Evolutionary conservation across 345 rosid genomes (phyloP), one percentile per base, ranked within the genome.

Genomic region (Combretum micranthum): DNA sequence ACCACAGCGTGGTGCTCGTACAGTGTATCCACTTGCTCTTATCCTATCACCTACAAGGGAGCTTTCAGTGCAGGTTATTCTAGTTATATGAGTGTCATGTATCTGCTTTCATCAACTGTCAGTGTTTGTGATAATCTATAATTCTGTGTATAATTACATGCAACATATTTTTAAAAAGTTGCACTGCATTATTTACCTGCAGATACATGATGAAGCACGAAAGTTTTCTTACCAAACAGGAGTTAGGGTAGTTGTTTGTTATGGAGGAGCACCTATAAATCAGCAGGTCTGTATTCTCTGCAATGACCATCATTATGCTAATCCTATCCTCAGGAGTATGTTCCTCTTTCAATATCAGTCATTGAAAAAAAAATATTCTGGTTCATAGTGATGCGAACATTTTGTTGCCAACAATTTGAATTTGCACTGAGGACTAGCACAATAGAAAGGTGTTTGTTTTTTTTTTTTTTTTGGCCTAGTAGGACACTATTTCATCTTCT

Each of bases 1-100:
- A 60, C 97, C 93, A 0, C 56, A 66, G 10, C 97, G 87, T 58
- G 91, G 94, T 17, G 88, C 86, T 17, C 76, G 96, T 4, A 89
- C 91, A 2, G 99, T 77, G 2, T 93, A 77, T 59, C 97, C 99
- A 1, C 82, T 86, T 23, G 97, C 99, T 55, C 95, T 93, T 59
- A 93, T 93, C 67, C 96, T 93, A 13, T 87, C 99, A 58, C 99
- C 99, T 15, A 93, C 99, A 0, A 83, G 99, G 71, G 99, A 93
- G 72, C 91, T 93, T 21, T 91, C 99, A 18, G 70, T 79, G 76
- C 99, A 93, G 81, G 99, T 93, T 64, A 19, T 77, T 63, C 43
- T 56, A 19, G 23, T 42, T 63, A 15, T 62, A 37, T 25, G 32
- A 3, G 6, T 25, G 47, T 61, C 12, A 25, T 37, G 7, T 18